phyloP scores from a whole-genome alignment of 768 basidiomycete species.

The Mycena galopus region DNA sequence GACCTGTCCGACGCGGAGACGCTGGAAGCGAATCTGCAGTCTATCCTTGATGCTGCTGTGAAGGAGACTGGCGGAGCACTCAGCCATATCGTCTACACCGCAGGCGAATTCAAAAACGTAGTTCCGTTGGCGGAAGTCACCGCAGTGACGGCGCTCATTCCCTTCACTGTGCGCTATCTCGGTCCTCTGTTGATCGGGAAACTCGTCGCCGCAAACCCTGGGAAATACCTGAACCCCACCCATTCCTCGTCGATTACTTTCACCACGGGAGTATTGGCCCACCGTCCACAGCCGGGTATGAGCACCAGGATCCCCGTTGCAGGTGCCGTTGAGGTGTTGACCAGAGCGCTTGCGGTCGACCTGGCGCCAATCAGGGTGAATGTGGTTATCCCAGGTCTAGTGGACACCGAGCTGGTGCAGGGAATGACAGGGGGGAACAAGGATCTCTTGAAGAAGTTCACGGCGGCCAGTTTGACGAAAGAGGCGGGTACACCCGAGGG shows the following conservation, averaged over 20 bases:
- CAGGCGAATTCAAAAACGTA: neutral
- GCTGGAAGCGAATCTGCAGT: slow-evolving; percentile 6
- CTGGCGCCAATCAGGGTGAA: neutral
- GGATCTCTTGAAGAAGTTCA: neutral
- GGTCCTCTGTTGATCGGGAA: slow-evolving; percentile 9
- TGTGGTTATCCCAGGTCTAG: neutral
- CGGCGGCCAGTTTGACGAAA: neutral
- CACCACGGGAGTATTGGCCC: slow-evolving; percentile 1
- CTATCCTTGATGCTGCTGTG: neutral
- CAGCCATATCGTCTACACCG: slow-evolving; percentile 7
- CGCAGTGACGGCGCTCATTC: neutral
- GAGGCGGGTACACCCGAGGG: neutral
- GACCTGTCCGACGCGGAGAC: slow-evolving; percentile 15
- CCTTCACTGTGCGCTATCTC: slow-evolving; percentile 14
- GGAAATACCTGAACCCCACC: neutral
- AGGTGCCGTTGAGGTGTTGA: slow-evolving; percentile 4
- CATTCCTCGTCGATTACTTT: slow-evolving; percentile 7
- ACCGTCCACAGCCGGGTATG: neutral
- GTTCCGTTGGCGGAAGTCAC: neutral
- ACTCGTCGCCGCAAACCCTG: slow-evolving; percentile 14
- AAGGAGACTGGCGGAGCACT: slow-evolving; percentile 6
- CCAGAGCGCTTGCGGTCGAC: slow-evolving; percentile 3
- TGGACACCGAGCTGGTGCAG: neutral
- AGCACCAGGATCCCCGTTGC: neutral
- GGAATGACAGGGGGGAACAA: neutral